Evolutionary conservation across 345 rosid species (phyloP), one percentile per base, ranked within the genome.

Genomic region (Pugionium cornutum): DNA sequence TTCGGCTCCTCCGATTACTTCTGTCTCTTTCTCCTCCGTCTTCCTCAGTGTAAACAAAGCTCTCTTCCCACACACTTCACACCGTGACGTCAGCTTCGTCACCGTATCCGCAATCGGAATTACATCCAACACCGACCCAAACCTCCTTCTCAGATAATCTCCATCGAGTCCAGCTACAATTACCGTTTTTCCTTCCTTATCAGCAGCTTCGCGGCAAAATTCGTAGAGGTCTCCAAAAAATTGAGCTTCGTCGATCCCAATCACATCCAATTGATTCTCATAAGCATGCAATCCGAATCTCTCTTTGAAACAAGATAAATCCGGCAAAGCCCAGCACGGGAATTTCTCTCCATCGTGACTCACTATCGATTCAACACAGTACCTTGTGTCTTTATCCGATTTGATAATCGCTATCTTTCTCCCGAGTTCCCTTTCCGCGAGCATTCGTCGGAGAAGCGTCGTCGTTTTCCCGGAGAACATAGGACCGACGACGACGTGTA

Each of bases 101-200:
- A 92, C 92, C 2, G 92, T 78, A 80, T 91, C 89, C 3, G 98
- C 96, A 5, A 89, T 79, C 26, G 95, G 95, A 64, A 89, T 80
- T 28, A 92, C 41, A 53, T 92, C 86, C 0, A 92, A 83, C 60
- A 92, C 97, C 1, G 87, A 84, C 28, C 96, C 95, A 48, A 92
- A 89, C 73, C 87, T 87, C 87, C 85, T 86, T 94, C 98, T 83
- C 69, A 87, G 63, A 62, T 84, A 87, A 78, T 92, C 96, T 6
- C 98, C 98, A 52, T 89, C 97, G 34, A 89, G 78, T 30, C 98
- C 97, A 6, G 98, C 92, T n/a, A 92, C 94, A 31, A 92, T 76
- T 5, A 87, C 83, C 27, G 79, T 83, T 79, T 87, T 89, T 11
- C 96, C 91, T 50, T 87, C 91, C 35, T 58, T 77, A 73, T 92